Percentiles rank a stretch among this genome's conserved stretches.
Conservation (phyloP, 2,329 filamentous ascomycete species). For the Ilyonectria sp. region DNA sequence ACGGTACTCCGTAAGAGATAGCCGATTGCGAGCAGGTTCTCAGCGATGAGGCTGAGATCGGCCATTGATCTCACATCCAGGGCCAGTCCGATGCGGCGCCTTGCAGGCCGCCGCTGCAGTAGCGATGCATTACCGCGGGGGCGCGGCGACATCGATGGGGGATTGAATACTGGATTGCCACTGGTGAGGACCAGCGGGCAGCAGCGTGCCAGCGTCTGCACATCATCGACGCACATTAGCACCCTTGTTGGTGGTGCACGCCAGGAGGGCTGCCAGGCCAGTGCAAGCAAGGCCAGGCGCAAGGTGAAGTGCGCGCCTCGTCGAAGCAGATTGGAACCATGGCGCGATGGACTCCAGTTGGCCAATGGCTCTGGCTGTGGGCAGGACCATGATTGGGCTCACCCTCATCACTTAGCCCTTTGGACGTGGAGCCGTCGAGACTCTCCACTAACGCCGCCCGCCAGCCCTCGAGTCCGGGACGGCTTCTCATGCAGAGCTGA, state of each 20-base stretch:
- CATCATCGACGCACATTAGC: conserved; percentile 36
- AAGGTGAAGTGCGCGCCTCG: conserved; percentile 27
- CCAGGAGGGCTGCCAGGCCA: conserved; percentile 11
- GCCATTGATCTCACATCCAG: conserved; percentile 29
- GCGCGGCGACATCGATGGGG: conserved; percentile 25
- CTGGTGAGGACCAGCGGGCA: conserved; percentile 25
- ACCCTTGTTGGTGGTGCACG: conserved; percentile 17
- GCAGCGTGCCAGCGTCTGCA: conserved; percentile 38
- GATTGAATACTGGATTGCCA: conserved; percentile 20
- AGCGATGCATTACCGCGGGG: conserved; percentile 35
- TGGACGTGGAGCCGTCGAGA: conserved; percentile 15
- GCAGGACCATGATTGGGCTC: conserved; percentile 46
- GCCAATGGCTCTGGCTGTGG: conserved; percentile 45
- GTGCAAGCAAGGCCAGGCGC: conserved; percentile 26
- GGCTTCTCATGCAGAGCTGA: conserved; percentile 45
- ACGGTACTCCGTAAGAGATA: background rate
- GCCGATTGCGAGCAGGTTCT: conserved; percentile 12
- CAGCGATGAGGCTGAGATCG: conserved; percentile 48
- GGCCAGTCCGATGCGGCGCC: conserved; percentile 30
- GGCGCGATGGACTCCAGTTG: conserved; percentile 40
- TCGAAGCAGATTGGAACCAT: conserved; percentile 36
- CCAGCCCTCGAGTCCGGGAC: conserved; percentile 24
- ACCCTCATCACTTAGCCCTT: background rate
- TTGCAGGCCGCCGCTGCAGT: conserved; percentile 37
- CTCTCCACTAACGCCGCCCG: conserved; percentile 22